Base-by-base conservation (phyloP, 2,329 filamentous ascomycete genomes). In the Alternaria viburni region DNA sequence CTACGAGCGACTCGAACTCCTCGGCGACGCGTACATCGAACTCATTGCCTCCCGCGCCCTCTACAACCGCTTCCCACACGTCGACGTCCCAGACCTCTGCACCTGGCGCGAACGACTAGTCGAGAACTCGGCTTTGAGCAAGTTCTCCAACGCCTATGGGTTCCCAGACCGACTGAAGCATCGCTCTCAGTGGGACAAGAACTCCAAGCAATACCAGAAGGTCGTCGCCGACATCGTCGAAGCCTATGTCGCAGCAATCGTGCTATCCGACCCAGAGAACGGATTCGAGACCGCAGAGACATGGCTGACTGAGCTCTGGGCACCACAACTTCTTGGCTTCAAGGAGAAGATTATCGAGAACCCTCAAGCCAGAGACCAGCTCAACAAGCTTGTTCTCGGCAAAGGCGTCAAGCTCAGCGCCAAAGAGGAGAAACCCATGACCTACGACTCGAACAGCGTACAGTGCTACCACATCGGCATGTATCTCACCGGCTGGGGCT, bases 211-310 rank as follows among this genome's bases (percentile, higher is more conserved):
- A 57, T 81, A 56, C 74, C 86, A 83, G 13, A 97, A 97, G 79
- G 88, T 93, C 10, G 85, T 91, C 59, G 94, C 90, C 9, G 95
- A 98, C 75, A 86, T 97, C 17, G 96, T 97, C 72, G 95, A 98
- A 78, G 91, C 95, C 0, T 97, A 96, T 71, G 88, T 97, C 15
- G 94, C 91, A 9, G 94, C 91, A 4, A 81, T 94, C 6, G 86
- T 97, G 32, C 81, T 93, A 3, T 89, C 90, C 1, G 87, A 93
- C 70, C 84, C 88, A 0, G 79, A 82, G 9, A 77, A 87, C 50
- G 93, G 94, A 1, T 86, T 91, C 50, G 66, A 79, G 8, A 84
- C 83, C 2, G 89, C 87, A 2, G 85, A 90, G 55, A 77, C 84
- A 13, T 98, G 93, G 93, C 81, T 97, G 49, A 90, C 88, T 54